A percentile compares a stretch with the other conserved stretches of the same genome.
Evolutionary conservation across 2,329 filamentous ascomycete genomes (phyloP).

Genomic region (Ilyonectria robusta): DNA sequence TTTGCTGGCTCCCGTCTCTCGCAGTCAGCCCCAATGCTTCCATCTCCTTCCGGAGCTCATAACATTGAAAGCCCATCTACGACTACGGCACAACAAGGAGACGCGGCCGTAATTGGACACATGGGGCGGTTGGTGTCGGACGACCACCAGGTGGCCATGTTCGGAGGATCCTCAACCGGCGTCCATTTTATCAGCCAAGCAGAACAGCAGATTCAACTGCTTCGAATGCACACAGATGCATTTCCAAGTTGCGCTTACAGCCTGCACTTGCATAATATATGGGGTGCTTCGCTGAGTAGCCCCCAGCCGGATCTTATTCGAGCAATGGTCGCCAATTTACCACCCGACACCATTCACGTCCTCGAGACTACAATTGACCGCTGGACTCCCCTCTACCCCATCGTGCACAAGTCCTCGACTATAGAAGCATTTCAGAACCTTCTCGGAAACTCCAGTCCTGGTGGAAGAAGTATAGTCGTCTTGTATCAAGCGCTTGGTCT

Average conservation of each 20-base stretch:
- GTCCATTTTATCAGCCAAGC: slow-evolving; percentile 48
- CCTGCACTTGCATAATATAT: slow-evolving; percentile 40
- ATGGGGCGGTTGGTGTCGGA: slow-evolving; percentile 45
- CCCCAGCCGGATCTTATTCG: slow-evolving; percentile 4
- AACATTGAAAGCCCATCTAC: background rate
- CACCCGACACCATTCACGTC: slow-evolving; percentile 28
- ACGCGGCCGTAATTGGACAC: slow-evolving; percentile 41
- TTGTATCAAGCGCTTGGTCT: slow-evolving; percentile 38
- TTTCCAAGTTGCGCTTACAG: slow-evolving; percentile 45
- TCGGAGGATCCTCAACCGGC: slow-evolving; percentile 45
- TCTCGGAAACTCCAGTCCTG: background rate
- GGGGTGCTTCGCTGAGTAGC: slow-evolving; percentile 27
- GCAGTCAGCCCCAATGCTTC: background rate
- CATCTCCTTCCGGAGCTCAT: background rate
- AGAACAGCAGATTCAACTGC: slow-evolving; percentile 45
- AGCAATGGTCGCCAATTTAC: slow-evolving; percentile 31
- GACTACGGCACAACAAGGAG: background rate
- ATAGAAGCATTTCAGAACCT: slow-evolving; percentile 28
- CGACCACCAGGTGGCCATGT: slow-evolving; percentile 42
- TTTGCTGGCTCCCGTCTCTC: background rate
- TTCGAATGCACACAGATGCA: slow-evolving; percentile 39
- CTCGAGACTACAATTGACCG: slow-evolving; percentile 33
- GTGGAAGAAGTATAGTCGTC: background rate
- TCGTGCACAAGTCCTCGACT: slow-evolving; percentile 39
- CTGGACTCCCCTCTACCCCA: slow-evolving; percentile 33